These are phyloP conservation scores for Bryoerythrophyllum caledonicum DNA, from an alignment of 225 moss, liverwort and hornwort species.

Conservation along the genomic window DNA sequence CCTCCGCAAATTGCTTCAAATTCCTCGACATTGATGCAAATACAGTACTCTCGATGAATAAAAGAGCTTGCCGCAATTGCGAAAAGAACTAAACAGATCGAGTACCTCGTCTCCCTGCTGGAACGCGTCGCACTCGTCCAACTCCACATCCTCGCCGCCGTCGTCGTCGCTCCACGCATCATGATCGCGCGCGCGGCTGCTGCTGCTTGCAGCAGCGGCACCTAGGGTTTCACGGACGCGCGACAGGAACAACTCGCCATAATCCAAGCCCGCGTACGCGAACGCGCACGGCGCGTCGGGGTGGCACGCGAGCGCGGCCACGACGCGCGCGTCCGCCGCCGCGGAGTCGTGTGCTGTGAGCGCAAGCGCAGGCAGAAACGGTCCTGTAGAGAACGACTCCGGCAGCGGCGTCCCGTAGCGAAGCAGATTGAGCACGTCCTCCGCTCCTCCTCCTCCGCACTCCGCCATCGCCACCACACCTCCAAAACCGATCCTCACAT, in stretches of 20 bases:
- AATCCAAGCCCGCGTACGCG: slow-evolving; percentile 71
- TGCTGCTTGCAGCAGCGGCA: not conserved
- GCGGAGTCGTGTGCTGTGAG: slow-evolving; percentile 62
- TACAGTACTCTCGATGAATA: not conserved
- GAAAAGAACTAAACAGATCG: not conserved
- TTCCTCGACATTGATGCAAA: slow-evolving; percentile 6
- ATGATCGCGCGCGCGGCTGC: slow-evolving; percentile 10
- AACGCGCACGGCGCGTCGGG: slow-evolving; percentile 61
- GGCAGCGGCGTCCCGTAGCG: slow-evolving; percentile 33
- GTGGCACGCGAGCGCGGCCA: slow-evolving; percentile 56
- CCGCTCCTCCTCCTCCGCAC: not conserved
- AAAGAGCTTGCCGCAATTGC: not conserved
- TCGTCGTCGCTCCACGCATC: slow-evolving; percentile 53
- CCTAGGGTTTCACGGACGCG: slow-evolving; percentile 31
- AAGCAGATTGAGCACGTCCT: slow-evolving; percentile 38
- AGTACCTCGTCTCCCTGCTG: slow-evolving; percentile 82
- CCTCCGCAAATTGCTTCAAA: not conserved
- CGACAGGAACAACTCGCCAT: slow-evolving; percentile 26
- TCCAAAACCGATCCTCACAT: slow-evolving; percentile 15
- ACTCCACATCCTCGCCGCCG: slow-evolving; percentile 41
- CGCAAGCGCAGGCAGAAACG: slow-evolving; percentile 69
- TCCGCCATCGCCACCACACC: slow-evolving; percentile 27
- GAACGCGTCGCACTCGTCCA: slow-evolving; percentile 75
- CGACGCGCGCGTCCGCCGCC: slow-evolving; percentile 49
- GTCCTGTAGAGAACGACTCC: slow-evolving; percentile 26